Conservation (phyloP, 73 alveolate genomes). For the Paramecium octaurelia region DNA sequence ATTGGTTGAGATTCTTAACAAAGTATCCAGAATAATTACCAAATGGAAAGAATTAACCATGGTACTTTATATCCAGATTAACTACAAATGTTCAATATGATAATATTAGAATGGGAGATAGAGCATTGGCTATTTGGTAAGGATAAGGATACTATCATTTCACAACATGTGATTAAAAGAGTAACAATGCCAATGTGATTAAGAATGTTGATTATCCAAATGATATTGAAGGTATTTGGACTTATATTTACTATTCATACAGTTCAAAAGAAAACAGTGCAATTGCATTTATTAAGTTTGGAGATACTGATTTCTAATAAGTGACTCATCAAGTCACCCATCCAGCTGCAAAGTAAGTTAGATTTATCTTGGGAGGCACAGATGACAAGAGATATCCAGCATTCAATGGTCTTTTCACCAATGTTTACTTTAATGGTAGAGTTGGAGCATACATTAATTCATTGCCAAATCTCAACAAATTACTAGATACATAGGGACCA, state of each 20-base stretch:
- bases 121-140: neutral
- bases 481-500: constrained; percentile 24
- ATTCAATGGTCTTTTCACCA: constrained; percentile 3
- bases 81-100: neutral
- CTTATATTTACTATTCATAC: neutral
- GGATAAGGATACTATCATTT: constrained; percentile 22
- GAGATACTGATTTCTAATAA: neutral
- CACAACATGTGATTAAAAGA: neutral
- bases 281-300: neutral
- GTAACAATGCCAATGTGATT: neutral
- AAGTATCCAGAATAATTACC: neutral
- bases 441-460: neutral
- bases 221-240: constrained; percentile 29
- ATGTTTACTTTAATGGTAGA: neutral
- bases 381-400: constrained; percentile 9
- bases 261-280: neutral
- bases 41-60: neutral
- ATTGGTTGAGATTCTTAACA: neutral
- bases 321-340: neutral
- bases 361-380: neutral
- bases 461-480: neutral
- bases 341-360: neutral
- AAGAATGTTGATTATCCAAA: neutral
- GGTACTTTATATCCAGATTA: neutral
- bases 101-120: constrained; percentile 19